phyloP scores from a whole-genome alignment of 768 basidiomycete genomes.

The Suillus bovinus region DNA sequence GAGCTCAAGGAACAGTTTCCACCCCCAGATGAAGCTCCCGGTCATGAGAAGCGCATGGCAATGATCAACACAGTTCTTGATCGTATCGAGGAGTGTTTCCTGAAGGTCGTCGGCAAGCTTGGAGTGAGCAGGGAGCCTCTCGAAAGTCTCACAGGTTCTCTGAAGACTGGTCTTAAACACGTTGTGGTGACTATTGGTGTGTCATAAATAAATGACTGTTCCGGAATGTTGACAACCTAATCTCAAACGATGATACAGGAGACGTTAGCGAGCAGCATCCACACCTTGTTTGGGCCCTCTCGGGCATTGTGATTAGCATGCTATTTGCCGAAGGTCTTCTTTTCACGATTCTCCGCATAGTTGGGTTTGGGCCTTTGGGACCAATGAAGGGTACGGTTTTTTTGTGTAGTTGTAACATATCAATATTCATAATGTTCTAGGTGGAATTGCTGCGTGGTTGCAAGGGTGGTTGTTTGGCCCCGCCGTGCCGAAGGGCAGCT shows the following conservation, averaged over 20 bases:
- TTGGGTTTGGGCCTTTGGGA: slow-evolving; percentile 38
- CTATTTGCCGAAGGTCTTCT: slow-evolving; percentile 21
- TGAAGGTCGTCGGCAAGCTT: slow-evolving; percentile 21
- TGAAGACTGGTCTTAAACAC: slow-evolving; percentile 26
- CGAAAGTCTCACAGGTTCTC: slow-evolving; percentile 19
- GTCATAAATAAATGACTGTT: background rate
- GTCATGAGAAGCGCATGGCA: slow-evolving; percentile 26
- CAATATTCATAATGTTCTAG: background rate
- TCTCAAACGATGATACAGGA: slow-evolving; percentile 22
- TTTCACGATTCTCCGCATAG: slow-evolving; percentile 31
- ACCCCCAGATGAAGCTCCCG: slow-evolving; percentile 31
- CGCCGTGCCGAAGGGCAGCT: background rate
- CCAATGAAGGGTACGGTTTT: slow-evolving; percentile 31
- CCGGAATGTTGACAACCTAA: background rate
- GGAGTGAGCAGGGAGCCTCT: slow-evolving; percentile 27
- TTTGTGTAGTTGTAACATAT: background rate
- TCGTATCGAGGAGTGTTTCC: slow-evolving; percentile 27
- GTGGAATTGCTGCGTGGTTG: background rate
- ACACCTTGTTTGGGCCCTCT: slow-evolving; percentile 23
- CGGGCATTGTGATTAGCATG: slow-evolving; percentile 20
- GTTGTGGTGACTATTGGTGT: slow-evolving; percentile 28
- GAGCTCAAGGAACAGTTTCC: slow-evolving; percentile 29
- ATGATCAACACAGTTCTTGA: slow-evolving; percentile 25
- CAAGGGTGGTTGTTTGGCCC: background rate
- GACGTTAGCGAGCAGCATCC: slow-evolving; percentile 40